These are phyloP conservation scores for Kluyveromyces dobzhanskii DNA, from an alignment of 805 yeast species.

Conservation along the genomic window DNA sequence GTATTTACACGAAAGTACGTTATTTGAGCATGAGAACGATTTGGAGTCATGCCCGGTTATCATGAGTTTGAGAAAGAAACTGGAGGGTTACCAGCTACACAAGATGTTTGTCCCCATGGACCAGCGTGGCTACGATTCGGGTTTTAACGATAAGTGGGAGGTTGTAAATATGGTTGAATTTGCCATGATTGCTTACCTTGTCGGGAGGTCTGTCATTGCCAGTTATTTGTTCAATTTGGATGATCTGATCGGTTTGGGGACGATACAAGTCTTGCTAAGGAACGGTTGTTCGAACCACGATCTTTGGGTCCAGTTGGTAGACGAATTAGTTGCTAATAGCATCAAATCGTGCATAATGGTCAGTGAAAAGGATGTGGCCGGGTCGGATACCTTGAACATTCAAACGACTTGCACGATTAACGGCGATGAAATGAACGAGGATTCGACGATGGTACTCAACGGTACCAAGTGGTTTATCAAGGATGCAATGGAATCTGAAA, in stretches of 20 bases:
- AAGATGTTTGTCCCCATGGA: conserved; percentile 46
- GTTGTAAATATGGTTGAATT: conserved; percentile 33
- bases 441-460: conserved; percentile 36
- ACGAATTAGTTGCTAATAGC: conserved; percentile 45
- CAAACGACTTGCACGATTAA: conserved; percentile 36
- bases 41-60: conserved; percentile 36
- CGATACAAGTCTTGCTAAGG: conserved; percentile 30
- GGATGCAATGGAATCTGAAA: conserved; percentile 47
- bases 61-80: conserved; percentile 45
- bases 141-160: conserved; percentile 1
- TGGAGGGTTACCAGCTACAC: conserved; percentile 48
- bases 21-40: conserved; percentile 40
- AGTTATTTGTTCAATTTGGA: conserved; percentile 37
- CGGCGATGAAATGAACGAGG: conserved; percentile 27
- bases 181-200: conserved; percentile 55
- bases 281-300: conserved; percentile 34
- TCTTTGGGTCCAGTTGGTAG: conserved; percentile 14
- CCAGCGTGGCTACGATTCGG: conserved; percentile 24
- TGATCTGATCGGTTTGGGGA: conserved; percentile 5
- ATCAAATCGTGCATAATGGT: conserved; percentile 55
- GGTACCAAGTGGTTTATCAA: conserved; percentile 68
- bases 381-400: conserved; percentile 56
- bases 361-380: conserved; percentile 55
- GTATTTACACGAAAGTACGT: conserved; percentile 33
- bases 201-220: conserved; percentile 46